These are phyloP conservation scores for Penicillium sp. DNA, from an alignment of 2,329 filamentous ascomycete species.

Conservation along the genomic window DNA sequence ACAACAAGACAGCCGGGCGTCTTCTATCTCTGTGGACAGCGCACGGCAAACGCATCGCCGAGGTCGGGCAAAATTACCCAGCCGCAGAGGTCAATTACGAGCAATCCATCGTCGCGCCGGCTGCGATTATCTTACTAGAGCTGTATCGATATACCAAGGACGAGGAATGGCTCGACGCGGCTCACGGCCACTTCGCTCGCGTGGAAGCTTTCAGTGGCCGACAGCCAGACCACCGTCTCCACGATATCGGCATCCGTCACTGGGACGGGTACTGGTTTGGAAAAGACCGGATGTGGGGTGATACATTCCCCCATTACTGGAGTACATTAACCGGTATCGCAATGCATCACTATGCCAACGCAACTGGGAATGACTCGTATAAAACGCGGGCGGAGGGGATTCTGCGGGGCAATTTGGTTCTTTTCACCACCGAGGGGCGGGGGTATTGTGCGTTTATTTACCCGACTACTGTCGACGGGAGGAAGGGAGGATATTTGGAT, in stretches of 20 bases:
- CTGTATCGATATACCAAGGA: neutral
- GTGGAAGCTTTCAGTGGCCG: neutral
- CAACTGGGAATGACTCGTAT: neutral
- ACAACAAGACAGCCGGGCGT: neutral
- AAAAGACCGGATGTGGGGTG: conserved; percentile 9
- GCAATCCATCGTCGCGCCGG: neutral
- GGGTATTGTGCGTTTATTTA: neutral
- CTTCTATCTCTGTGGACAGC: neutral
- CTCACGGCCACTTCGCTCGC: neutral
- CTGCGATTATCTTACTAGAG: neutral
- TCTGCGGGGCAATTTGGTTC: neutral
- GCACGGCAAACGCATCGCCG: neutral
- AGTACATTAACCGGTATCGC: neutral
- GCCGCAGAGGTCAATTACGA: neutral
- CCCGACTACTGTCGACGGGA: neutral
- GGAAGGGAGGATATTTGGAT: neutral
- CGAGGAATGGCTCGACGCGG: neutral
- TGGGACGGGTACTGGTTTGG: conserved; percentile 13
- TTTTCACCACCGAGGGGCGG: neutral
- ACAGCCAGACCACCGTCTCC: neutral
- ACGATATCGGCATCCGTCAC: conserved; percentile 2
- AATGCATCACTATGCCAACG: neutral
- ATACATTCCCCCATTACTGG: conserved; percentile 12
- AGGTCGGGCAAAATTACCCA: neutral
- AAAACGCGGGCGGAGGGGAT: neutral